Base-by-base conservation (phyloP, 768 basidiomycete species). In the Phallus indusiatus region DNA sequence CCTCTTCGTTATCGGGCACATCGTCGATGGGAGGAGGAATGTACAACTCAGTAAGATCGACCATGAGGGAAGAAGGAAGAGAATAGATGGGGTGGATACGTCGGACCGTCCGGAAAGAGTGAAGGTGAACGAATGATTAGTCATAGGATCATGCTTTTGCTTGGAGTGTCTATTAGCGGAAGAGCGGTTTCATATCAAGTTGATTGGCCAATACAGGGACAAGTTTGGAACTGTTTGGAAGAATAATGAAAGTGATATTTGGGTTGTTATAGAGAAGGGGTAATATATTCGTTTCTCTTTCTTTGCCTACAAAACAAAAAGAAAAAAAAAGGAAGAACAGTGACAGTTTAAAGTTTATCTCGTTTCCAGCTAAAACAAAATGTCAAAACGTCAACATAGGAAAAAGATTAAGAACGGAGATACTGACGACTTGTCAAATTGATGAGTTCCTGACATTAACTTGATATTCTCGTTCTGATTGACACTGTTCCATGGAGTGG, bases 401-500 rank as follows among this genome's bases (percentile, higher is more conserved):
- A 18, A 10, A 37, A 21, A 10, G 17, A 56, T 18, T 8, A 28
- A 56, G n/a, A 48, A 46, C 42, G 10, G 21, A n/a, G 21, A 70
- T n/a, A 35, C 82, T 57, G 51, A 86, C 90, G 77, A 82, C 76
- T 83, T 86, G 8, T 85, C 78, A 65, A 91, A 90, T 65, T 81
- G 85, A 68, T 86, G 83, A 74, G 85, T 83, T 42, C 88, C 80
- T 48, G 78, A 69, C 68, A 83, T 66, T 61, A 92, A 48, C 73
- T 92, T 92, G 55, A 80, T 88, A 63, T 81, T 81, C 72, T 93
- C 83, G 67, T 85, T 77, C 42, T 78, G 83, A 69, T 88, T 78
- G 68, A 93, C 79, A 59, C 81, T 78, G 73, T 90, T 89, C 88
- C 89, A 94, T n/a, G 92, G 92, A 20, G 84, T 84, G 36, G 90